Conservation (phyloP, 768 basidiomycete genomes). For the Boletus bicolor region DNA sequence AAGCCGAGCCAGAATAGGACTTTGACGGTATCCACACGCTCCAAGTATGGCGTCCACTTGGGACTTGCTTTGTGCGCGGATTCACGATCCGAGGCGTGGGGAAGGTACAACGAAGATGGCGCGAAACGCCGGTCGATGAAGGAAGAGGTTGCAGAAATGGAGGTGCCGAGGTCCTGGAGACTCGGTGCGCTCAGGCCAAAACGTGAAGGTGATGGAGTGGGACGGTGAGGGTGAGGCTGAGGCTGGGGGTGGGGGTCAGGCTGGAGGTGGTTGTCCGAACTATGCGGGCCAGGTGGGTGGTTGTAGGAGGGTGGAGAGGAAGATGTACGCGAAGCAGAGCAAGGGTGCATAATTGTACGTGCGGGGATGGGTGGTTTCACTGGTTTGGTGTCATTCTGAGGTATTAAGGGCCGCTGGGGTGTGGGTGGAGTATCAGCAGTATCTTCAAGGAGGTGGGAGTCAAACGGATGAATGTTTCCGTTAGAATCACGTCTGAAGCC, state of each 20-base stretch:
- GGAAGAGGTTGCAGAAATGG: constrained; percentile 43
- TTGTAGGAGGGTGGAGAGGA: constrained; percentile 28
- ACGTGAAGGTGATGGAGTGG: constrained; percentile 11
- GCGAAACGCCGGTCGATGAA: constrained; percentile 53
- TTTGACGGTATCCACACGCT: constrained; percentile 37
- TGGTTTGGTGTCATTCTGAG: not conserved
- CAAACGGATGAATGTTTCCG: constrained; percentile 23
- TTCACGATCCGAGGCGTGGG: constrained; percentile 33
- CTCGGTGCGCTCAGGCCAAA: constrained; percentile 23
- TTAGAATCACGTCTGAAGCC: constrained; percentile 20
- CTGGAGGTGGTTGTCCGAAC: constrained; percentile 20
- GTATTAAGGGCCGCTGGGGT: not conserved
- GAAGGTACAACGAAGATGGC: constrained; percentile 38
- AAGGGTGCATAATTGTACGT: constrained; percentile 10
- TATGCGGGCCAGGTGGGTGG: constrained; percentile 14
- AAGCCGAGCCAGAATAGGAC: constrained; percentile 78
- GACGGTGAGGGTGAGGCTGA: constrained; percentile 12
- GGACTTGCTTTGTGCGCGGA: constrained; percentile 20
- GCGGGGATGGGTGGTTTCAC: constrained; percentile 24
- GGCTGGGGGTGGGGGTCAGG: constrained; percentile 4
- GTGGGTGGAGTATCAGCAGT: constrained; percentile 3
- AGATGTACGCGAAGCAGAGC: constrained; percentile 18
- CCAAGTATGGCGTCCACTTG: constrained; percentile 10
- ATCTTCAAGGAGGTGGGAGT: constrained; percentile 18
- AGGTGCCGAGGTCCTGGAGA: constrained; percentile 25